These are phyloP conservation scores for Plasmodium berghei DNA, from an alignment of 169 alveolate genomes.

Conservation along the genomic window DNA sequence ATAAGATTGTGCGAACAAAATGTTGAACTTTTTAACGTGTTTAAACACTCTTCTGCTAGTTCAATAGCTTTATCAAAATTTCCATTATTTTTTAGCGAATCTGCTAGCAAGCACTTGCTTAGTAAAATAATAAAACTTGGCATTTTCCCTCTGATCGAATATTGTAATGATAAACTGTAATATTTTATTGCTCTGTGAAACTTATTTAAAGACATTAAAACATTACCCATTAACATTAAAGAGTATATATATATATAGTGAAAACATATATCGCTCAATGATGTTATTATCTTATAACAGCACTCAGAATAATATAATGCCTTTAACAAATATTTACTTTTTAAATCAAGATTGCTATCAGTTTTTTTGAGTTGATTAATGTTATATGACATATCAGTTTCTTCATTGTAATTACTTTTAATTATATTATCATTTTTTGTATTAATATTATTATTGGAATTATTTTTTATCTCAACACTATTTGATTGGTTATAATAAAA, in stretches of 20 bases:
- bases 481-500: conserved; percentile 57
- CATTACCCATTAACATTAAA: conserved; percentile 42
- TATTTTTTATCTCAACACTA: background rate
- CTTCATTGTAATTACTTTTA: background rate
- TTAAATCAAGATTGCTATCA: conserved; percentile 9
- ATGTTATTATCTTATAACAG: conserved; percentile 23
- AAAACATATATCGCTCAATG: conserved; percentile 36
- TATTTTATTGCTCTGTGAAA: conserved; percentile 51
- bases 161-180: conserved; percentile 45
- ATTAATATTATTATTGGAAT: background rate
- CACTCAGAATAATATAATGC: conserved; percentile 34
- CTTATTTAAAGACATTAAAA: conserved; percentile 41
- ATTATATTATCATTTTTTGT: background rate
- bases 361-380: background rate
- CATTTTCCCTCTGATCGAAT: conserved; percentile 44
- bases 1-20: conserved; percentile 32
- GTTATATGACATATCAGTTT: background rate
- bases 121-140: conserved; percentile 52
- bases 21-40: conserved; percentile 9
- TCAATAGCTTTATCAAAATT: conserved; percentile 64
- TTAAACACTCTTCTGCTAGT: conserved; percentile 66
- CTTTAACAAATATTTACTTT: conserved; percentile 43
- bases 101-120: conserved; percentile 65
- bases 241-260: conserved; percentile 38
- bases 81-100: conserved; percentile 67